These are phyloP conservation scores for Citeromyces siamensis DNA, from an alignment of 1,139 yeast genomes.

Conservation along the genomic window DNA sequence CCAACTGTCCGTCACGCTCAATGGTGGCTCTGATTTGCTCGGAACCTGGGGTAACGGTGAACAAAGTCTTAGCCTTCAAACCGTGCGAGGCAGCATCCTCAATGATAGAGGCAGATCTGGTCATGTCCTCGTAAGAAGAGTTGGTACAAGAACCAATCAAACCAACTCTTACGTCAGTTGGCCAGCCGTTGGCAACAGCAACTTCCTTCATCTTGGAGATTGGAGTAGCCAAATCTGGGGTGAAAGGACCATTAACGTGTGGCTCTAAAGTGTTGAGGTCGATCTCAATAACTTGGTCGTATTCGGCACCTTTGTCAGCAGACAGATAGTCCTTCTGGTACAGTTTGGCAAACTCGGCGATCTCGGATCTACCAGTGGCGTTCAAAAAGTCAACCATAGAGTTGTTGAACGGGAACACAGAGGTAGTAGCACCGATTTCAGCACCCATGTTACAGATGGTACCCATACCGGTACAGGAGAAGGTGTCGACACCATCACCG, in stretches of 20 bases:
- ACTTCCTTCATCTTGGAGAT: constrained; percentile 57
- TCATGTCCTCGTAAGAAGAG: constrained; percentile 96
- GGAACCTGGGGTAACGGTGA: constrained; percentile 96
- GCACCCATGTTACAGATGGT: constrained; percentile 99
- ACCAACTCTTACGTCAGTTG: constrained; percentile 72
- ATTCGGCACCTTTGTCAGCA: constrained; percentile 76
- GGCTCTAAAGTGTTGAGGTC: constrained; percentile 72
- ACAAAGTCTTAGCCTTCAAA: constrained; percentile 83
- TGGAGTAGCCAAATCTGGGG: constrained; percentile 89
- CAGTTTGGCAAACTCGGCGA: constrained; percentile 66
- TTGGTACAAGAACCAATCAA: constrained; percentile 97
- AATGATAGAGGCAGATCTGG: constrained; percentile 82
- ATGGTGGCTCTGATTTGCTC: constrained; percentile 97
- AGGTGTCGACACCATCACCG: constrained; percentile 79
- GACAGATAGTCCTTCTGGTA: constrained; percentile 48
- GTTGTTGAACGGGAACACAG: constrained; percentile 89
- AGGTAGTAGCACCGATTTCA: constrained; percentile 97
- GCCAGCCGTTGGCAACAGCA: constrained; percentile 67
- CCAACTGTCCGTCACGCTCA: constrained; percentile 83
- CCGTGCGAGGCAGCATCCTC: constrained; percentile 79
- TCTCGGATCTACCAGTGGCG: constrained; percentile 72
- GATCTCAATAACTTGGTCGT: constrained; percentile 75
- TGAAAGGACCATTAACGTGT: constrained; percentile 87
- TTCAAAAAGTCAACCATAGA: constrained; percentile 73
- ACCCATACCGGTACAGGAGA: constrained; percentile 98